These are phyloP conservation scores for Leccinum ponderosum DNA, from an alignment of 1,284 basidiomycete genomes.

Conservation along the genomic window DNA sequence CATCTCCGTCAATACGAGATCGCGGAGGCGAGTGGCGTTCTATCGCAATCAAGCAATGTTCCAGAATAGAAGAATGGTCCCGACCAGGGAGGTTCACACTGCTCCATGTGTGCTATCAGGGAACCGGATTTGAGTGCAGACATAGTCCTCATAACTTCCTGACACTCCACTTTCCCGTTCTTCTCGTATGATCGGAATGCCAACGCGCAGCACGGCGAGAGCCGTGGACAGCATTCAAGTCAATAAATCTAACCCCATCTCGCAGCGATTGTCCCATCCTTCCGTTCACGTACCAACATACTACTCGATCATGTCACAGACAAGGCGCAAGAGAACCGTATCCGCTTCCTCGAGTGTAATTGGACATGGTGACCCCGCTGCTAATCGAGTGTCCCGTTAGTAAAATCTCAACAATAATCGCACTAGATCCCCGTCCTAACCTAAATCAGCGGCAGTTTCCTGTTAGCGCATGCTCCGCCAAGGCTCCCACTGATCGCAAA, in stretches of 20 bases:
- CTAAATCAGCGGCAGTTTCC: neutral
- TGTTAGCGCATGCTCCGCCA: neutral
- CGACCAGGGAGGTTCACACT: neutral
- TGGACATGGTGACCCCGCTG: neutral
- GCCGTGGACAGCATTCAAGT: neutral
- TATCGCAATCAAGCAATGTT: slow-evolving; percentile 5
- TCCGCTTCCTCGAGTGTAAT: slow-evolving; percentile 1
- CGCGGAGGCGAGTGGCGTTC: slow-evolving; percentile 26
- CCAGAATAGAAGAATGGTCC: slow-evolving; percentile 10
- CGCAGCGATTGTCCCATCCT: neutral
- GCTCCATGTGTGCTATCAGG: slow-evolving; percentile 6
- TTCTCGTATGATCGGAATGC: slow-evolving; percentile 10
- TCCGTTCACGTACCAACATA: slow-evolving; percentile 2
- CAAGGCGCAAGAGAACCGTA: neutral
- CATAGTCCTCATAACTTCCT: neutral
- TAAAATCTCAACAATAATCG: neutral
- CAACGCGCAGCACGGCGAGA: slow-evolving; percentile 3
- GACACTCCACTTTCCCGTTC: slow-evolving; percentile 3
- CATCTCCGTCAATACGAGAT: slow-evolving; percentile 18
- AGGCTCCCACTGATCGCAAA: neutral
- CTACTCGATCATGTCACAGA: neutral
- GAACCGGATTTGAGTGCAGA: neutral
- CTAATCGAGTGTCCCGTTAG: neutral
- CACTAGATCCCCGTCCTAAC: neutral
- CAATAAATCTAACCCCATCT: neutral